phyloP scores from a whole-genome alignment of 176 grass and related monocot genomes.

The Carex parvula region DNA sequence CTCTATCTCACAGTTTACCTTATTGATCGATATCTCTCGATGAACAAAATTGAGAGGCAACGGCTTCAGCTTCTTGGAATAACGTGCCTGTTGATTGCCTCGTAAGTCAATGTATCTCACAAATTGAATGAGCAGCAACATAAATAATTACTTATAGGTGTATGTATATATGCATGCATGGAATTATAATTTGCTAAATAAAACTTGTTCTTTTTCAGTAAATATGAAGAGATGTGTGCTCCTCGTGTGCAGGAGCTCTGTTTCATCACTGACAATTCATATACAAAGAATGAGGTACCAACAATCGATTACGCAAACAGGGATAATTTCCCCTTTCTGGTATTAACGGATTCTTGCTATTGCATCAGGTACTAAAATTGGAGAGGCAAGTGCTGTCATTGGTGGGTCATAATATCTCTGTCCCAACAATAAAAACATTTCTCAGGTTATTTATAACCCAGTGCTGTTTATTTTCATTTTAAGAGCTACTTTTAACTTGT shows the following conservation, averaged over 20 bases:
- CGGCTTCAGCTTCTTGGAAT: constrained; percentile 82
- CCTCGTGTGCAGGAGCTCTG: constrained; percentile 75
- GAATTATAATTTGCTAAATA: background rate
- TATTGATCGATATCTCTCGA: constrained; percentile 72
- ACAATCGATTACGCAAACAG: background rate
- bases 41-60: constrained; percentile 59
- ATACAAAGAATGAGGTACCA: constrained; percentile 60
- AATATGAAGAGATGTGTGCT: constrained; percentile 86
- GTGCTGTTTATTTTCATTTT: constrained; percentile 25
- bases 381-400: constrained; percentile 52
- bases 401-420: constrained; percentile 62
- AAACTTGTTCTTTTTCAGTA: constrained; percentile 36
- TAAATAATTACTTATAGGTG: background rate
- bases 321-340: constrained; percentile 10
- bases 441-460: constrained; percentile 48
- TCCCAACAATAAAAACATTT: constrained; percentile 82
- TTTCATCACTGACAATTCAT: constrained; percentile 78
- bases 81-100: constrained; percentile 89
- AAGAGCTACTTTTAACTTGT: background rate
- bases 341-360: constrained; percentile 27
- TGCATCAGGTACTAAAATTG: constrained; percentile 73
- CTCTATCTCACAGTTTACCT: constrained; percentile 82
- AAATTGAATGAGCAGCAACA: background rate
- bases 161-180: background rate
- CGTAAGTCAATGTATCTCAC: constrained; percentile 48